Evolutionary conservation across 2,329 filamentous ascomycete species (phyloP).

Genomic region (Albophoma yamanashiensis): DNA sequence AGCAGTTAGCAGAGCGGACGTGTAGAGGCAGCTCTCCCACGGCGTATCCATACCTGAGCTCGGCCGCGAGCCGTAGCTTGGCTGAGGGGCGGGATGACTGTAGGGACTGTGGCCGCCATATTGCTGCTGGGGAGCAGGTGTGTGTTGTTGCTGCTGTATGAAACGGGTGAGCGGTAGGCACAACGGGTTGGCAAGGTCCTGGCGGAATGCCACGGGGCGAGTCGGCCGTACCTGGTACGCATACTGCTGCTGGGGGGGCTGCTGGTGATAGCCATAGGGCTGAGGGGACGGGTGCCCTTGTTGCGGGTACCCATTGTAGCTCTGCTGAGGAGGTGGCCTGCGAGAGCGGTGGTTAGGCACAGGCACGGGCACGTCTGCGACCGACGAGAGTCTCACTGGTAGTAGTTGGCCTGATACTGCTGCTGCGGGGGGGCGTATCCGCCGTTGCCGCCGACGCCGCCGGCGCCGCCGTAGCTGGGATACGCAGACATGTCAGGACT

Average conservation of each 20-base stretch:
- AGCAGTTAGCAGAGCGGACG: neutral
- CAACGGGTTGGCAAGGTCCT: neutral
- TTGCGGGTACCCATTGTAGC: constrained; percentile 30
- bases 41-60: constrained; percentile 13
- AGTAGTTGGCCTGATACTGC: constrained; percentile 26
- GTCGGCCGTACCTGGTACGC: constrained; percentile 18
- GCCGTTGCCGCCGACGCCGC: constrained; percentile 36
- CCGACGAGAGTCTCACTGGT: constrained; percentile 4
- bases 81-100: constrained; percentile 22
- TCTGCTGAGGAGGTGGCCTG: constrained; percentile 6
- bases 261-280: constrained; percentile 31
- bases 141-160: constrained; percentile 17
- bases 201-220: neutral
- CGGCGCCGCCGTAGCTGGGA: constrained; percentile 41
- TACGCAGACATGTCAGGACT: constrained; percentile 48
- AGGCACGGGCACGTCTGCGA: neutral
- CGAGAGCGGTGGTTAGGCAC: neutral
- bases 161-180: constrained; percentile 11
- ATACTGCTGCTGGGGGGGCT: constrained; percentile 29
- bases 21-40: neutral
- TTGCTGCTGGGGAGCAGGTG: constrained; percentile 23
- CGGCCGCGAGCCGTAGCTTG: constrained; percentile 39
- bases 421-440: constrained; percentile 30
- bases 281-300: constrained; percentile 37
- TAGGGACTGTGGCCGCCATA: constrained; percentile 18